Evolutionary conservation across 768 basidiomycete genomes (phyloP).

Genomic region (Lenzites betulinus): DNA sequence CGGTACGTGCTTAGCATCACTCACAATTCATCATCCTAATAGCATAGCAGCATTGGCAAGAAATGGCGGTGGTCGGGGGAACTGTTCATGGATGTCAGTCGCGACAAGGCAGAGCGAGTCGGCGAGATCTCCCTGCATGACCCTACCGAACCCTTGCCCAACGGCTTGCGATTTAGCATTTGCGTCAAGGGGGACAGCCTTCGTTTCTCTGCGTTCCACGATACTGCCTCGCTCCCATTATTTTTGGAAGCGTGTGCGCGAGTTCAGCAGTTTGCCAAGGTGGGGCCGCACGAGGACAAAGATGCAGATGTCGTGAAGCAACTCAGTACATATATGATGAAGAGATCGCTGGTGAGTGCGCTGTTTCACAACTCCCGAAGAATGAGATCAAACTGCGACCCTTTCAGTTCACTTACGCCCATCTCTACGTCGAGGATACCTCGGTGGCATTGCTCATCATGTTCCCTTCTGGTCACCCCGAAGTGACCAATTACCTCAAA

Average conservation of each 20-base stretch:
- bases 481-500: constrained; percentile 41
- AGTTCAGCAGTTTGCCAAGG: constrained; percentile 53
- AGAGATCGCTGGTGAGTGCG: constrained; percentile 46
- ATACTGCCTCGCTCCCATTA: constrained; percentile 46
- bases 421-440: constrained; percentile 47
- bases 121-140: constrained; percentile 55
- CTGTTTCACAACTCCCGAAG: neutral
- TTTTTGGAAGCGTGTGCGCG: constrained; percentile 53
- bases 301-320: constrained; percentile 45
- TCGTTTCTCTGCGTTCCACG: constrained; percentile 49
- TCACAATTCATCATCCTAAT: neutral
- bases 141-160: constrained; percentile 39
- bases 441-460: constrained; percentile 58
- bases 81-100: constrained; percentile 44
- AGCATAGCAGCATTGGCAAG: constrained; percentile 48
- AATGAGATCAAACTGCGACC: neutral
- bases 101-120: constrained; percentile 42
- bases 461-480: constrained; percentile 43
- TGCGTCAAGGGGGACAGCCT: constrained; percentile 46
- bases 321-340: constrained; percentile 49
- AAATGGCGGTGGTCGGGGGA: constrained; percentile 70
- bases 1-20: neutral
- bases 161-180: constrained; percentile 52
- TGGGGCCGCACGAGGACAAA: constrained; percentile 42
- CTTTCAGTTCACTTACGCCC: constrained; percentile 50